phyloP scores from a whole-genome alignment of 2,329 filamentous ascomycete genomes.

The Calonectria pseudoturangicola region DNA sequence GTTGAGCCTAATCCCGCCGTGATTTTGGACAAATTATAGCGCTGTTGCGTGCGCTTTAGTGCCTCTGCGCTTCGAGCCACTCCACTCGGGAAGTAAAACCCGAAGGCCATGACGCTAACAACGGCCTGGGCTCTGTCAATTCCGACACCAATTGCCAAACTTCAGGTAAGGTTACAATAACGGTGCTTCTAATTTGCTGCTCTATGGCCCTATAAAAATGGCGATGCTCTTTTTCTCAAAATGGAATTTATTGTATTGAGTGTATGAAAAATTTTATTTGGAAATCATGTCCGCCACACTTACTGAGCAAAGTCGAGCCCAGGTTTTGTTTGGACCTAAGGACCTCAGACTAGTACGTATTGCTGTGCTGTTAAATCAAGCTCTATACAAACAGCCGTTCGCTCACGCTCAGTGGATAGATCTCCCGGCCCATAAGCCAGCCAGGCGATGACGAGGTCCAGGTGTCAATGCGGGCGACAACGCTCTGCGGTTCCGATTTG shows the following conservation, averaged over 20 bases:
- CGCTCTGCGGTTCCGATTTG: constrained; percentile 15
- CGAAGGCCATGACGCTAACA: background rate
- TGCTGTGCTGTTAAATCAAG: background rate
- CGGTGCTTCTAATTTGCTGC: no score
- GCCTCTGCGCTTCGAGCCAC: no score
- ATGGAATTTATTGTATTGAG: background rate
- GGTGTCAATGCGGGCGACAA: background rate
- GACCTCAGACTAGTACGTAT: background rate
- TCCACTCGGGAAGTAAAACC: constrained; percentile 6
- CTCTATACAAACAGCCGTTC: no score
- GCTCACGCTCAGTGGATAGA: background rate
- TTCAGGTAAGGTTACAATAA: background rate
- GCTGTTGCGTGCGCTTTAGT: background rate
- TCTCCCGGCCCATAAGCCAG: background rate
- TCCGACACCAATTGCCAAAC: background rate
- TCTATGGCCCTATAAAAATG: background rate
- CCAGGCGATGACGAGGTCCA: constrained; percentile 7
- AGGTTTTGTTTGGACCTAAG: constrained; percentile 16
- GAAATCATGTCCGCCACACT: background rate
- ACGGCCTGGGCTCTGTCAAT: background rate
- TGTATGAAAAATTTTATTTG: background rate
- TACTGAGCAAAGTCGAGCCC: background rate
- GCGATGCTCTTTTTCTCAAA: no score
- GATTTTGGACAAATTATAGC: background rate
- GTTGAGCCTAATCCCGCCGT: background rate